phyloP scores from a whole-genome alignment of 352 stramenopile genomes.

The Phytopythium helicoides region DNA sequence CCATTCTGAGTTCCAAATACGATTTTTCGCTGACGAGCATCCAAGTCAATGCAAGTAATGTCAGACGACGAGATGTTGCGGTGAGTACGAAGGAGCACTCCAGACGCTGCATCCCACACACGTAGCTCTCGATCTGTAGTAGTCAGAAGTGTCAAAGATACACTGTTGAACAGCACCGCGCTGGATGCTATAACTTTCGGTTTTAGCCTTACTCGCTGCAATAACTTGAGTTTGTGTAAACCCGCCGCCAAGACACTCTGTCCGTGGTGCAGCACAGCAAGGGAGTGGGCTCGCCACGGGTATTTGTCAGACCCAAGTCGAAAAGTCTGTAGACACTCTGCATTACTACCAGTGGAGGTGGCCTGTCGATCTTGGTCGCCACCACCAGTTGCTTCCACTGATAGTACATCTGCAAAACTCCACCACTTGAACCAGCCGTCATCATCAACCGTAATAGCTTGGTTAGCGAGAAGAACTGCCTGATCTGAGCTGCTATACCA shows the following conservation, averaged over 20 bases:
- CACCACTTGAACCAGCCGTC: conserved; percentile 86
- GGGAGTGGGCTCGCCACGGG: conserved; percentile 65
- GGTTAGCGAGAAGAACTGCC: conserved; percentile 41
- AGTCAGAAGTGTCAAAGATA: conserved; percentile 64
- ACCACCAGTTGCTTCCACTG: conserved; percentile 60
- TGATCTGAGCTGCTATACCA: conserved; percentile 12
- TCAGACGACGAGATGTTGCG: conserved; percentile 45
- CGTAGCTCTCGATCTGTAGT: conserved; percentile 65
- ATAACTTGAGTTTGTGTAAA: conserved; percentile 67
- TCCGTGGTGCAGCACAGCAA: conserved; percentile 61
- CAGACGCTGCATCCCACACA: conserved; percentile 66
- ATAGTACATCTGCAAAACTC: conserved; percentile 62
- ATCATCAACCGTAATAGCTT: conserved; percentile 76
- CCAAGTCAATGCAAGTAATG: conserved; percentile 72
- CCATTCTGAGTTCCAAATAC: conserved; percentile 65
- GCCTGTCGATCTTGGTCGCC: conserved; percentile 8
- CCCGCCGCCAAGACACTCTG: conserved; percentile 56
- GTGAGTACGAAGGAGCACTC: conserved; percentile 57
- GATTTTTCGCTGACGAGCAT: conserved; percentile 67
- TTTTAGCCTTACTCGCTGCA: conserved; percentile 64
- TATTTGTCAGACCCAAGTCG: conserved; percentile 65
- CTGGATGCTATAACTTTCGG: conserved; percentile 56
- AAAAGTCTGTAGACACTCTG: conserved; percentile 65
- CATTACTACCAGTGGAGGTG: background rate
- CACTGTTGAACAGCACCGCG: conserved; percentile 64